These are phyloP conservation scores for Microascus cirrosus DNA, from an alignment of 2,329 filamentous ascomycete genomes.

Conservation along the genomic window DNA sequence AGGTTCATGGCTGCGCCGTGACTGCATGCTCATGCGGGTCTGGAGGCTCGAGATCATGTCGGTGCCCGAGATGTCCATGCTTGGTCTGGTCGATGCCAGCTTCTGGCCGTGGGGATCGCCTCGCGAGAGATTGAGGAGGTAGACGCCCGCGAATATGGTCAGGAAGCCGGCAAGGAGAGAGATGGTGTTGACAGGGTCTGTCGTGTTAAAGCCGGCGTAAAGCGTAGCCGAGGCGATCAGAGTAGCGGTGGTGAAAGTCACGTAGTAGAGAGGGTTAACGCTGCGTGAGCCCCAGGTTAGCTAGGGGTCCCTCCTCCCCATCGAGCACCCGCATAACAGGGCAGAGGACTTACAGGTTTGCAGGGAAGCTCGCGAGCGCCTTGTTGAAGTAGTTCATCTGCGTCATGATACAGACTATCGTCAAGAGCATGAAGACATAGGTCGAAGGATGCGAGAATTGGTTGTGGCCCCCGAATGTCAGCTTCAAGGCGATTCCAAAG, in stretches of 20 bases:
- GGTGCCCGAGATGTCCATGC: conserved; percentile 73
- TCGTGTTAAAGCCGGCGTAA: conserved; percentile 92
- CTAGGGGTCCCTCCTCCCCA: not conserved
- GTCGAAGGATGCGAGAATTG: conserved; percentile 93
- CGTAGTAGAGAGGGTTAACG: conserved; percentile 94
- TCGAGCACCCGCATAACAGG: not conserved
- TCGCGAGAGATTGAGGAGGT: conserved; percentile 90
- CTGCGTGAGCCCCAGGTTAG: conserved; percentile 27
- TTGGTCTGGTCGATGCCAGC: conserved; percentile 47
- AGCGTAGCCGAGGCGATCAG: conserved; percentile 92
- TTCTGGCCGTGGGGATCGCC: conserved; percentile 73
- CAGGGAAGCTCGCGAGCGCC: conserved; percentile 89
- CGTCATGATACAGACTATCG: conserved; percentile 84
- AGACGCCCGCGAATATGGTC: conserved; percentile 89
- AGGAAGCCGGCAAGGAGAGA: conserved; percentile 89
- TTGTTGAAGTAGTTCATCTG: conserved; percentile 99
- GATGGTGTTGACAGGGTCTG: conserved; percentile 80
- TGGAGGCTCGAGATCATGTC: conserved; percentile 84
- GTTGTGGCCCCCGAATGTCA: conserved; percentile 87
- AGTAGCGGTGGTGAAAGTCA: conserved; percentile 92
- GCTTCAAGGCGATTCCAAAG: conserved; percentile 92
- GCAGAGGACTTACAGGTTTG: conserved; percentile 68
- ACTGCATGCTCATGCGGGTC: conserved; percentile 88
- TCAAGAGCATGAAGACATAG: conserved; percentile 94
- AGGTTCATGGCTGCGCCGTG: conserved; percentile 61